Percentiles rank a stretch among this genome's conserved stretches.
Evolutionary conservation across 2,329 filamentous ascomycete species (phyloP).

Genomic region (Cladorrhinum sp.): DNA sequence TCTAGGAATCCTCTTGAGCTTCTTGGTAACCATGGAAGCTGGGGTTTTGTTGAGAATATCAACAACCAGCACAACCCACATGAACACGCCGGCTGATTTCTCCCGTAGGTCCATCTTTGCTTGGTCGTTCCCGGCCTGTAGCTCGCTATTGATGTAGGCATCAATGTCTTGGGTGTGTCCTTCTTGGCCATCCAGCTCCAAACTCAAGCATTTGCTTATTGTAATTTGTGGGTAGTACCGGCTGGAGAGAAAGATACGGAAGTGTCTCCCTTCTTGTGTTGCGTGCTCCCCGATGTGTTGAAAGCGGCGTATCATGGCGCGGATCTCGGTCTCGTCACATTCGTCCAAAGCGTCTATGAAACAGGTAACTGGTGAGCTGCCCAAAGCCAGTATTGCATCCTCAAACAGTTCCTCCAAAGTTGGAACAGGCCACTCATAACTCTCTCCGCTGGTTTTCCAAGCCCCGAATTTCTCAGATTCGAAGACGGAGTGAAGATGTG

Average conservation of each 20-base stretch:
- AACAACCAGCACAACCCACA: constrained; percentile 43
- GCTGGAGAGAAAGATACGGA: constrained; percentile 45
- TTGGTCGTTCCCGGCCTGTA: constrained; percentile 24
- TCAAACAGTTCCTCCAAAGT: constrained; percentile 19
- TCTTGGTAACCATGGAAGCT: constrained; percentile 14
- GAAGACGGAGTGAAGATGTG: constrained; percentile 31
- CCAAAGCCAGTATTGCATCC: constrained; percentile 18
- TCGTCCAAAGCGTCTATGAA: constrained; percentile 49
- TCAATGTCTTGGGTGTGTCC: constrained; percentile 38
- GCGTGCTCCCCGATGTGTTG: constrained; percentile 35
- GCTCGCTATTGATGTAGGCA: constrained; percentile 31
- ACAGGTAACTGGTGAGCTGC: constrained; percentile 14
- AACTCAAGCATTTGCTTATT: constrained; percentile 27
- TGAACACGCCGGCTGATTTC: constrained; percentile 42
- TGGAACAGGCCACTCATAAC: constrained; percentile 1
- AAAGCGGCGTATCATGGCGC: constrained; percentile 44
- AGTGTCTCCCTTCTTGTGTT: neutral
- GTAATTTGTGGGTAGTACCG: constrained; percentile 46
- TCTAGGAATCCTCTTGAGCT: constrained; percentile 35
- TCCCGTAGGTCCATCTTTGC: constrained; percentile 31
- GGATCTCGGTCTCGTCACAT: constrained; percentile 41
- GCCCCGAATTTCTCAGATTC: constrained; percentile 1
- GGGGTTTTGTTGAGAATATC: constrained; percentile 36
- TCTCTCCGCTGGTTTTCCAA: constrained; percentile 7
- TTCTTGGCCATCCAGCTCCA: constrained; percentile 36